phyloP scores from a whole-genome alignment of 345 rosid species.

The Euphorbia tirucalli region DNA sequence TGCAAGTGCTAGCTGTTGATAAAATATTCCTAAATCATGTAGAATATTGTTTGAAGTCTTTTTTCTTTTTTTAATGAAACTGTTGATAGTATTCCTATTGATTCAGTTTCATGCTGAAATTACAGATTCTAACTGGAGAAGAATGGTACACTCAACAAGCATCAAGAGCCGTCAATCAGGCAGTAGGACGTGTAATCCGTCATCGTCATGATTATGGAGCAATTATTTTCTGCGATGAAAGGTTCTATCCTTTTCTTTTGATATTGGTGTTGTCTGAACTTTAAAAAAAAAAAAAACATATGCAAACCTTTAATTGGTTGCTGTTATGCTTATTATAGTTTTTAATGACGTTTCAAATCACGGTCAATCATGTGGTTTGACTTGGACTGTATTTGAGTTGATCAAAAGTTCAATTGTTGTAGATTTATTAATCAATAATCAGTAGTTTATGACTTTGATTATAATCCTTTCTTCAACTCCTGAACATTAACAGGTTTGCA shows the following conservation, averaged over 20 bases:
- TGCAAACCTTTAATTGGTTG: conserved; percentile 11
- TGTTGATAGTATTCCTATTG: background rate
- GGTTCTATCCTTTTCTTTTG: conserved; percentile 36
- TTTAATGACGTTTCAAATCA: background rate
- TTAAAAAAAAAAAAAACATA: conserved; percentile 4
- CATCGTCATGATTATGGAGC: conserved; percentile 94
- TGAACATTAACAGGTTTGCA: conserved; percentile 59
- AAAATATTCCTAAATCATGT: conserved; percentile 6
- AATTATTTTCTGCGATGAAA: conserved; percentile 87
- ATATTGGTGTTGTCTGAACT: conserved; percentile 6
- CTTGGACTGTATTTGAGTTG: background rate
- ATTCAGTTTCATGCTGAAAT: conserved; percentile 31
- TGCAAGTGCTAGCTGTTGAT: conserved; percentile 7
- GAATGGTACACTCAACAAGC: conserved; percentile 95
- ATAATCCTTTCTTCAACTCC: conserved; percentile 21
- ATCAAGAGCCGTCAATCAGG: conserved; percentile 92
- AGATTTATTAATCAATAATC: background rate
- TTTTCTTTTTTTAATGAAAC: background rate
- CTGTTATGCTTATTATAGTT: background rate
- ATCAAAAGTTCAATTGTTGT: background rate
- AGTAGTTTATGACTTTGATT: conserved; percentile 5
- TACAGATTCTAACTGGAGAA: conserved; percentile 59
- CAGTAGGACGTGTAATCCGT: conserved; percentile 95
- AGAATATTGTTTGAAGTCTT: conserved; percentile 19
- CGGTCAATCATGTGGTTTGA: background rate